Percentiles rank a stretch among this genome's conserved stretches.
Evolutionary conservation across 1,284 basidiomycete species (phyloP).

Genomic region (Puccinia triticina): DNA sequence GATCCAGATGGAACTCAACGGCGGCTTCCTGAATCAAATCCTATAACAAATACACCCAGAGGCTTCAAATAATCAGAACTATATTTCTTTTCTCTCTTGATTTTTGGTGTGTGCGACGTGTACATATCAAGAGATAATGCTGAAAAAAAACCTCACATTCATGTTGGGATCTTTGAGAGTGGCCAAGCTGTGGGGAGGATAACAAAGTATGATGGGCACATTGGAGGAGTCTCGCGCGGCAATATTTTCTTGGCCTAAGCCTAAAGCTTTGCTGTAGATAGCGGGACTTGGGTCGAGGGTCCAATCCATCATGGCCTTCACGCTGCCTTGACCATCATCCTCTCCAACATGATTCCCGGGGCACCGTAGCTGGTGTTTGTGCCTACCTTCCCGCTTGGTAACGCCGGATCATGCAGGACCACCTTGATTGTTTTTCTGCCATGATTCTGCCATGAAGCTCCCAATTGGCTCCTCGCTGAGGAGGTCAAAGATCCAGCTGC

Average conservation of each 20-base stretch:
- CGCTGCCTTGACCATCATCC: constrained; percentile 67
- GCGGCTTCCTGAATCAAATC: constrained; percentile 27
- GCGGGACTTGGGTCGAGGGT: neutral
- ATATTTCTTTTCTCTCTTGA: neutral
- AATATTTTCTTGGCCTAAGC: neutral
- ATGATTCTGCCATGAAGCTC: constrained; percentile 77
- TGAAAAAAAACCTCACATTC: neutral
- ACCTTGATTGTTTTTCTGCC: constrained; percentile 84
- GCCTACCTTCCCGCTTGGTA: constrained; percentile 77
- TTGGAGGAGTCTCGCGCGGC: neutral
- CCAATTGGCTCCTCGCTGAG: constrained; percentile 73
- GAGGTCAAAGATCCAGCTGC: constrained; percentile 87
- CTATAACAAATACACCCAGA: neutral
- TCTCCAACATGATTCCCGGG: constrained; percentile 65
- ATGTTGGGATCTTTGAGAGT: constrained; percentile 8
- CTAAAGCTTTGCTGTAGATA: no score
- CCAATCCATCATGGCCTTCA: constrained; percentile 16
- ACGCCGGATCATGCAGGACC: constrained; percentile 70
- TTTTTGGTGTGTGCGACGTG: neutral
- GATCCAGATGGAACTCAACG: constrained; percentile 6
- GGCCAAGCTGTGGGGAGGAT: constrained; percentile 7
- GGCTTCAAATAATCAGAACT: neutral
- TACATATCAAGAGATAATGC: neutral
- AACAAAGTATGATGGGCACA: constrained; percentile 19
- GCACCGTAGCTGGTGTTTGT: constrained; percentile 91